Percentiles rank a stretch among this genome's conserved stretches.
These are phyloP conservation scores for Rhodomyrtus psidioides DNA, from an alignment of 441 rosid species.

Conservation along the genomic window DNA sequence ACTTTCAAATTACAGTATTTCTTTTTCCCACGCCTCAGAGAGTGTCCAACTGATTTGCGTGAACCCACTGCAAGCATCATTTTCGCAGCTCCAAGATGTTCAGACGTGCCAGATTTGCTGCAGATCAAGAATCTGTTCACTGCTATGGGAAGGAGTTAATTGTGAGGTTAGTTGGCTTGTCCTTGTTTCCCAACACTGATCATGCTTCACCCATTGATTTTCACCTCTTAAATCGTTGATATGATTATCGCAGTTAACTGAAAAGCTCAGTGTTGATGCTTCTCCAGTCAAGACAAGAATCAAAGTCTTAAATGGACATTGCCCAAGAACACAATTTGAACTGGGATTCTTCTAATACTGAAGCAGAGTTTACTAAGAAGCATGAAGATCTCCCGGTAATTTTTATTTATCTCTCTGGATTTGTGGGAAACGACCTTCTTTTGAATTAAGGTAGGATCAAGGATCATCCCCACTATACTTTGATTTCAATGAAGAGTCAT, in stretches of 20 bases:
- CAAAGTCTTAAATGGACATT: slow-evolving; percentile 69
- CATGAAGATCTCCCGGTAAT: slow-evolving; percentile 89
- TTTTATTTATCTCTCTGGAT: neutral
- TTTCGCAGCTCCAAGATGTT: slow-evolving; percentile 90
- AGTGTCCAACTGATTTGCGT: slow-evolving; percentile 76
- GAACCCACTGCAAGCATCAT: slow-evolving; percentile 89
- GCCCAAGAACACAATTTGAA: slow-evolving; percentile 54
- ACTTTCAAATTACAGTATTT: neutral
- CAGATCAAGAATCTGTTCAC: slow-evolving; percentile 67
- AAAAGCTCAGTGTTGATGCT: slow-evolving; percentile 66
- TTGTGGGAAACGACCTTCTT: neutral
- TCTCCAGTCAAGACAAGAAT: slow-evolving; percentile 71
- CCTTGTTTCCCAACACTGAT: neutral
- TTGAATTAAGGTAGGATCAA: neutral
- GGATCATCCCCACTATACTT: neutral
- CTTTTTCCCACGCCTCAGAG: slow-evolving; percentile 35
- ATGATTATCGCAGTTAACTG: slow-evolving; percentile 50
- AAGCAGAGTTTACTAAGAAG: slow-evolving; percentile 57
- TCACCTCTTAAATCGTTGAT: neutral
- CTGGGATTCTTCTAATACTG: slow-evolving; percentile 83
- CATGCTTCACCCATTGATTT: neutral
- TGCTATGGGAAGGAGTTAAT: slow-evolving; percentile 71
- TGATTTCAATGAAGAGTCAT: neutral
- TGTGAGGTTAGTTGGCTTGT: slow-evolving; percentile 60
- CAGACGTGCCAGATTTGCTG: slow-evolving; percentile 85